Evolutionary conservation across 352 stramenopile genomes (phyloP).

Genomic region (Pythium scleroteichum): DNA sequence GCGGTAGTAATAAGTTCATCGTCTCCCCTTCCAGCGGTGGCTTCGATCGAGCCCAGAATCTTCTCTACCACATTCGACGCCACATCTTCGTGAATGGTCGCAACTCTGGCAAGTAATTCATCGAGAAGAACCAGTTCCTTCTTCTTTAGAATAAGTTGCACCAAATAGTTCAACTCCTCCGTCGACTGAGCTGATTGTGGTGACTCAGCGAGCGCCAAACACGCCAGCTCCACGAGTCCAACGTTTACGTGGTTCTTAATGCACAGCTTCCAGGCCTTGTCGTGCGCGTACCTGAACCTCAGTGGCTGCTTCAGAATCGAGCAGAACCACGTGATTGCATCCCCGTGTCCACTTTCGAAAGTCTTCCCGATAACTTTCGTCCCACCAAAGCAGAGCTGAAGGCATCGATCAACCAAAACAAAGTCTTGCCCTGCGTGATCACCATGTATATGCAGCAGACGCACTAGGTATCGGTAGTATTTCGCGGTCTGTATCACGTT

Average conservation of each 20-base stretch:
- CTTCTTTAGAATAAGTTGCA: conserved; percentile 44
- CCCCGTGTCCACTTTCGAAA: conserved; percentile 42
- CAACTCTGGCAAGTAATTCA: conserved; percentile 15
- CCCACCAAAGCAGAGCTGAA: conserved; percentile 63
- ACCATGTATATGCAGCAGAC: conserved; percentile 53
- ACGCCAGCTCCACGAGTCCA: conserved; percentile 53
- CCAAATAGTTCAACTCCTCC: conserved; percentile 43
- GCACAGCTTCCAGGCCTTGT: conserved; percentile 61
- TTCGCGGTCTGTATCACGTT: conserved; percentile 55
- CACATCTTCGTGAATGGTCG: conserved; percentile 5
- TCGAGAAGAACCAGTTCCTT: conserved; percentile 35
- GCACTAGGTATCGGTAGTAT: conserved; percentile 74
- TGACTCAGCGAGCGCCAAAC: conserved; percentile 13
- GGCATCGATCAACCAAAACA: conserved; percentile 57
- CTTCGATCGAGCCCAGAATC: conserved; percentile 57
- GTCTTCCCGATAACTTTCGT: conserved; percentile 45
- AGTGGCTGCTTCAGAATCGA: conserved; percentile 48
- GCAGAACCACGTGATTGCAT: conserved; percentile 41
- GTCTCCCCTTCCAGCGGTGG: conserved; percentile 33
- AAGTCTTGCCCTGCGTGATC: conserved; percentile 44
- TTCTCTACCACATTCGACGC: conserved; percentile 33
- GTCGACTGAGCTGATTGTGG: conserved; percentile 27
- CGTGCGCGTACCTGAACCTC: conserved; percentile 52
- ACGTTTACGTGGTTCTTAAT: conserved; percentile 40
- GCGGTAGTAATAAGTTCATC: conserved; percentile 57